A percentile compares a stretch with the other conserved stretches of the same genome.
These are phyloP conservation scores for Fagus crenata DNA, from an alignment of 306 rosid species.

Conservation along the genomic window DNA sequence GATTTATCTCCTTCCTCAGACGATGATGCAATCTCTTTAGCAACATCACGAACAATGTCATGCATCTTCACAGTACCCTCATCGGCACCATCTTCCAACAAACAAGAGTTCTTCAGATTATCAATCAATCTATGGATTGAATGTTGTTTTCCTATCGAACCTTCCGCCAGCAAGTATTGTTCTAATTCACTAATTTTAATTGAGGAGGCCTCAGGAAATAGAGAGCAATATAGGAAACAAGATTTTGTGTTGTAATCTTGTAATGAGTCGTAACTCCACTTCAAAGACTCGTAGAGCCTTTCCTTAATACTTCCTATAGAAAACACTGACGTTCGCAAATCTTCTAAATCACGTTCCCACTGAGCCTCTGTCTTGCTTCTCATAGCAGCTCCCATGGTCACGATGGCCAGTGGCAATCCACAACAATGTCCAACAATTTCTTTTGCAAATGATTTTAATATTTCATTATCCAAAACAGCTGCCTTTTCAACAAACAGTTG, in stretches of 20 bases:
- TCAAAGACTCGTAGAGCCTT: constrained; percentile 7
- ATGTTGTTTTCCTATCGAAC: too few relatives aligned
- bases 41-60: too few relatives aligned
- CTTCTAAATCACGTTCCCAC: not conserved
- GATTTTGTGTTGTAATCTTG: too few relatives aligned
- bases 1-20: too few relatives aligned
- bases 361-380: not conserved
- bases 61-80: too few relatives aligned
- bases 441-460: constrained; percentile 16
- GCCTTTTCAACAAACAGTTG: constrained; percentile 15
- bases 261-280: not conserved
- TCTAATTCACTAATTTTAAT: not conserved
- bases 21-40: not conserved
- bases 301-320: not conserved
- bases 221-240: too few relatives aligned
- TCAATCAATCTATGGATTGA: not conserved
- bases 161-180: too few relatives aligned
- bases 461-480: constrained; percentile 6
- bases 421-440: constrained; percentile 18
- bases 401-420: constrained; percentile 19
- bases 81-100: too few relatives aligned
- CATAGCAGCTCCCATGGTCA: constrained; percentile 12
- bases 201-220: not conserved
- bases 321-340: not conserved
- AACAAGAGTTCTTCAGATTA: constrained; percentile 20